Conservation (phyloP, 2,329 filamentous ascomycete genomes). For the Colletotrichum lupini region DNA sequence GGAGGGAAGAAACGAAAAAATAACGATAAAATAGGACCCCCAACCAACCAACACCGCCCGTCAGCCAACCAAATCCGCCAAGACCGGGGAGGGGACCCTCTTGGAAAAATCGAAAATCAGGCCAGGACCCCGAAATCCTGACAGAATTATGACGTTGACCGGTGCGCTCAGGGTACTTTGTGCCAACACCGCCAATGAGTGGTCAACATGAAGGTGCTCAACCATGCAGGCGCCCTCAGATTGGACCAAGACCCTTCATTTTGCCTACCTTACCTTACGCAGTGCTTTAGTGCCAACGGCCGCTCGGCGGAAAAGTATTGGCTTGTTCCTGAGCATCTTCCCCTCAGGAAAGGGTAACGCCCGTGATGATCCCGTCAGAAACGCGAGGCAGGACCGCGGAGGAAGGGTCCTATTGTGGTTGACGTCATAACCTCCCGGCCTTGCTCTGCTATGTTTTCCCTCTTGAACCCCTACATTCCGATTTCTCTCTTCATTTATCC, state of each 20-base stretch:
- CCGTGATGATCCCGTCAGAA: neutral
- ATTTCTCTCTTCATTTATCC: neutral
- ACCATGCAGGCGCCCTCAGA: neutral
- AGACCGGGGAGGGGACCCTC: neutral
- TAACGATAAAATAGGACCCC: neutral
- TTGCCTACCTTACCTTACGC: neutral
- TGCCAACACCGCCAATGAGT: neutral
- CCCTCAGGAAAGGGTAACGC: neutral
- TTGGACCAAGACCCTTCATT: neutral
- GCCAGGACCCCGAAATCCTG: conserved; percentile 10
- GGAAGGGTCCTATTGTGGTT: neutral
- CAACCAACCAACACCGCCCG: too few relatives aligned
- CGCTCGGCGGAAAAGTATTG: neutral
- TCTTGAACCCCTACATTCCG: neutral
- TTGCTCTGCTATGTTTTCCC: neutral
- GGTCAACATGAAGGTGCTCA: neutral
- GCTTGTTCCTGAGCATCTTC: neutral
- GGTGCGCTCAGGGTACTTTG: neutral
- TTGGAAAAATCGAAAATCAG: neutral
- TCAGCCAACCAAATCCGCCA: neutral
- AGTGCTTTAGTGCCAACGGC: neutral
- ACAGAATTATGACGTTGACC: conserved; percentile 30
- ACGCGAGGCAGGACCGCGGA: neutral
- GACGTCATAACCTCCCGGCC: neutral
- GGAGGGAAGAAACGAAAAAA: neutral